These are phyloP conservation scores for Ensete glaucum DNA, from an alignment of 176 grass and related monocot species.

Conservation along the genomic window DNA sequence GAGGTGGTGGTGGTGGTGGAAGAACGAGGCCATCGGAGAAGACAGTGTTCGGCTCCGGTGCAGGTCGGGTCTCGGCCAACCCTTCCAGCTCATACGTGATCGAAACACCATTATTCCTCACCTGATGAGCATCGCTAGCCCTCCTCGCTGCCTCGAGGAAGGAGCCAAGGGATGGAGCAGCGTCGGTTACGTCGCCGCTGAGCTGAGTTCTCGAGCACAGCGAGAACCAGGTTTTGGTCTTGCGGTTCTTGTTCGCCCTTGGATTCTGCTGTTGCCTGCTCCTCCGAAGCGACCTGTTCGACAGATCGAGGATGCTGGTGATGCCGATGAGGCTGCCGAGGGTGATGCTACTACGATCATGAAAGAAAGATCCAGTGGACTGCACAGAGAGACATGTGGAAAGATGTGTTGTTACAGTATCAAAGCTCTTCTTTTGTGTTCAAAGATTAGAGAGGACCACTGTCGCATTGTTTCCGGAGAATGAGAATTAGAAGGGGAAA, in stretches of 20 bases:
- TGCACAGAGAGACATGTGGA: not conserved
- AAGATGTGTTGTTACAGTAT: too few species aligned
- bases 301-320: slow-evolving; percentile 18
- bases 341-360: slow-evolving; percentile 9
- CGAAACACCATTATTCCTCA: not conserved
- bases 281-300: slow-evolving; percentile 4
- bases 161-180: slow-evolving; percentile 19
- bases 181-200: not conserved
- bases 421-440: too few species aligned
- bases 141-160: slow-evolving; percentile 21
- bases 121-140: not conserved
- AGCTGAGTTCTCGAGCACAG: slow-evolving; percentile 7
- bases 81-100: not conserved
- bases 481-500: too few species aligned
- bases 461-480: too few species aligned
- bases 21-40: slow-evolving; percentile 11
- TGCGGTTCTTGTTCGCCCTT: slow-evolving; percentile 5
- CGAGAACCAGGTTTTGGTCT: slow-evolving; percentile 8
- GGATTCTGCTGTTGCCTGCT: not conserved
- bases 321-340: slow-evolving; percentile 30
- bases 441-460: too few species aligned
- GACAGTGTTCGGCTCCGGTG: slow-evolving; percentile 1
- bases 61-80: not conserved
- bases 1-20: not conserved
- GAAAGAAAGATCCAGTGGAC: slow-evolving; percentile 22